Conservation (phyloP, 768 basidiomycete genomes). For the Kondoa malvinella region DNA sequence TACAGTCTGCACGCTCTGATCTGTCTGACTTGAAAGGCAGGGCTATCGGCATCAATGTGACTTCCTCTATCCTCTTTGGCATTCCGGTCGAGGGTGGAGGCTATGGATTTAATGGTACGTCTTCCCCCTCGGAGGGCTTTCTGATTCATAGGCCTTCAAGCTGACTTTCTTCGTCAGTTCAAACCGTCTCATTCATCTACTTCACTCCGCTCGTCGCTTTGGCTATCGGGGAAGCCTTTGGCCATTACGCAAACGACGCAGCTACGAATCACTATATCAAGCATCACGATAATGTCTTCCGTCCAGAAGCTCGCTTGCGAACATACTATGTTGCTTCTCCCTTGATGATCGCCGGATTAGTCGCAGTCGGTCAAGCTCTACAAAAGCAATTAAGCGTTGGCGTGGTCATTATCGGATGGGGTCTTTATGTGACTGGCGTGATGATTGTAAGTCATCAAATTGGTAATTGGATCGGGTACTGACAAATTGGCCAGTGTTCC, state of each 20-base stretch:
- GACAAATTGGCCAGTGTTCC: conserved; percentile 20
- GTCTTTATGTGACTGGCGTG: too few species aligned
- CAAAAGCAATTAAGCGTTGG: conserved; percentile 9
- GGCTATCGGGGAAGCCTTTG: conserved; percentile 18
- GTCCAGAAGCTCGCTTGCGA: conserved; percentile 18
- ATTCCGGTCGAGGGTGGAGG: not conserved
- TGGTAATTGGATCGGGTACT: conserved; percentile 19
- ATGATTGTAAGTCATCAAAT: too few species aligned
- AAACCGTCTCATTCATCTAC: conserved; percentile 19
- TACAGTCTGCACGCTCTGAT: too few species aligned
- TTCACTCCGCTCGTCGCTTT: conserved; percentile 21
- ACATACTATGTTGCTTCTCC: conserved; percentile 11
- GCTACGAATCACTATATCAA: conserved; percentile 14
- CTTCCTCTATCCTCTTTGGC: conserved; percentile 18
- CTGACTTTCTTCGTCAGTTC: not conserved
- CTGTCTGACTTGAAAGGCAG: not conserved
- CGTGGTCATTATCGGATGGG: too few species aligned
- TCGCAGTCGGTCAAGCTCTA: conserved; percentile 18
- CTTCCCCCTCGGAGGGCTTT: too few species aligned
- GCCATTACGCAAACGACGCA: conserved; percentile 20
- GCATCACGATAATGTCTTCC: conserved; percentile 15
- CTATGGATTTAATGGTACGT: not conserved
- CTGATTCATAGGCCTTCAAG: not conserved
- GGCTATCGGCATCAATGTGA: conserved; percentile 23
- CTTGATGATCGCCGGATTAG: conserved; percentile 21